Evolutionary conservation across 345 rosid species (phyloP), one percentile per base, ranked within the genome.

Genomic region (Melaleuca alternifolia): DNA sequence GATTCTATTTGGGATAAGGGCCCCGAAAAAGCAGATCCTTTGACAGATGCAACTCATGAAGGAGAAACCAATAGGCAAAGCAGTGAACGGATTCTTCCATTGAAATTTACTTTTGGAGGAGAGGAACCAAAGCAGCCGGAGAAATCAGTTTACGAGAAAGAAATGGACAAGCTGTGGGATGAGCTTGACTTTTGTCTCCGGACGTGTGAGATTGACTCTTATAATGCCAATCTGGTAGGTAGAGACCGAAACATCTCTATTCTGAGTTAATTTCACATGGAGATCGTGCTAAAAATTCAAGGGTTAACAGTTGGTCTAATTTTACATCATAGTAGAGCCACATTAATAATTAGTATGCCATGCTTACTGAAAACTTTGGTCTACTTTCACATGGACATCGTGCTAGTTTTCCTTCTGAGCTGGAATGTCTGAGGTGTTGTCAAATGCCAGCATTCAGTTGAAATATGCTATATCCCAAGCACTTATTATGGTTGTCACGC

Each of bases 151-250:
- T 89, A 79, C 6, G 94, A 94, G 59, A 88, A 88, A 85, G 94
- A 91, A 54, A 6, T 93, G 79, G 91, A 92, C 24, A 48, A 76
- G 13, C 90, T 94, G n/a, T 95, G 98, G 98, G 86, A 79, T 85
- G 96, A 95, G 52, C 90, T 93, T 93, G 87, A 85, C 85, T 82
- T 90, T 50, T 91, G 91, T 85, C 91, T 90, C 24, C 84, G 65
- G 56, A 71, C 77, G 48, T 84, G 84, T 85, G 91, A 82, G 77
- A 77, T 90, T 21, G 88, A 86, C 65, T 88, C 88, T 30, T 83
- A 75, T 75, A 41, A 86, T 57, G 30, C 84, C 75, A 65, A 53
- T 52, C 71, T 41, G 90, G 95, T 95, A 89, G 23, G 91, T 51
- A 26, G 87, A 51, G 46, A 83, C 7, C 0, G 0, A 71, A 71